phyloP scores from a whole-genome alignment of 192 early-diverging fungal species.

The Coemansia sp. region DNA sequence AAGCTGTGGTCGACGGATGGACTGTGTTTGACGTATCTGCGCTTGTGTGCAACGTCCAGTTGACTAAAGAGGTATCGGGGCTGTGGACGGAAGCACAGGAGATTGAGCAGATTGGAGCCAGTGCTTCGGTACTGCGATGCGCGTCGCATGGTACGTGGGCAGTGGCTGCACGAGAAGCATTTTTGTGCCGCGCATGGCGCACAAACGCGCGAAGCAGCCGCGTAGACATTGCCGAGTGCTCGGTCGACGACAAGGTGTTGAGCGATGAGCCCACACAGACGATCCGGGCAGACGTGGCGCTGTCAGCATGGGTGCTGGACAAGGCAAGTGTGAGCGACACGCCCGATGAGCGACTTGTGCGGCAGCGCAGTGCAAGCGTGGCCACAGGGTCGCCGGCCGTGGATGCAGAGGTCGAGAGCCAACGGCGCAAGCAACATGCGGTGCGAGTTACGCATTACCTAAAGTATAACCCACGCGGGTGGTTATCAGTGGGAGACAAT shows the following conservation, averaged over 20 bases:
- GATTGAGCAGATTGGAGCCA: slow-evolving; percentile 12
- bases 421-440: slow-evolving; percentile 33
- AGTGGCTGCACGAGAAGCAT: slow-evolving; percentile 26
- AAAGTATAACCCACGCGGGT: slow-evolving; percentile 37
- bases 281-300: slow-evolving; percentile 28
- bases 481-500: slow-evolving; percentile 18
- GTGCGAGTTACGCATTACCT: slow-evolving; percentile 38
- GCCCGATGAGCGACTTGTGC: background rate
- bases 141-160: slow-evolving; percentile 30
- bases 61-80: slow-evolving; percentile 9
- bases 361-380: slow-evolving; percentile 10
- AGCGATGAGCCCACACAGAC: background rate
- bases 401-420: slow-evolving; percentile 32
- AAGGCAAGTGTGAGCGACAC: slow-evolving; percentile 13
- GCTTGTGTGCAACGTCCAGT: background rate
- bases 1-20: slow-evolving; percentile 39
- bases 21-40: slow-evolving; percentile 35
- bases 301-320: slow-evolving; percentile 42
- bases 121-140: slow-evolving; percentile 6
- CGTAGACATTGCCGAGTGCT: slow-evolving; percentile 44
- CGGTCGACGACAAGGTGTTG: slow-evolving; percentile 1
- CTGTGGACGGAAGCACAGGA: slow-evolving; percentile 22
- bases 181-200: slow-evolving; percentile 34
- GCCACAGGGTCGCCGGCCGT: slow-evolving; percentile 27
- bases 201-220: slow-evolving; percentile 27